Conservation (phyloP, 257 asterid species). For the Capsicum baccatum region DNA sequence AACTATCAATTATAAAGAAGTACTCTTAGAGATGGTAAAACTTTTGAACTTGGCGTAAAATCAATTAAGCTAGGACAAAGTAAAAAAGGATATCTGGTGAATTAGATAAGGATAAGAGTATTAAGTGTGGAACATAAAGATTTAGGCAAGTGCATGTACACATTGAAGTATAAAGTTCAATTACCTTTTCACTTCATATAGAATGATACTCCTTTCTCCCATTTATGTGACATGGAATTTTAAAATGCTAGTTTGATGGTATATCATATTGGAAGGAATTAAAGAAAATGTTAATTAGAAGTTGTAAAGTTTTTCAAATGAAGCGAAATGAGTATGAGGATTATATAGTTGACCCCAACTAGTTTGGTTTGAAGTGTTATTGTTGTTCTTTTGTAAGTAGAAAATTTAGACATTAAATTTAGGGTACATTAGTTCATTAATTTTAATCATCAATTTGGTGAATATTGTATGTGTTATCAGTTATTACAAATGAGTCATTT, state of each 20-base stretch:
- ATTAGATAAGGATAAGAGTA: background rate
- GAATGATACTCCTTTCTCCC: constrained; percentile 4
- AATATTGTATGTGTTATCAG: background rate
- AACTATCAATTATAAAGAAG: background rate
- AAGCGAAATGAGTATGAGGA: constrained; percentile 2
- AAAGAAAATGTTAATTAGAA: constrained; percentile 10
- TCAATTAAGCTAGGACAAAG: background rate
- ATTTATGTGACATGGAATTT: constrained; percentile 23
- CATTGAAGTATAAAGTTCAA: background rate
- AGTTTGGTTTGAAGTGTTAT: constrained; percentile 7
- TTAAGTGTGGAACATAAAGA: background rate
- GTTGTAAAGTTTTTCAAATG: background rate
- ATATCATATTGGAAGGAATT: background rate
- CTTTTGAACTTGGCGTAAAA: background rate
- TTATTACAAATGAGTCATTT: background rate
- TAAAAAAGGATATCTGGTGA: background rate
- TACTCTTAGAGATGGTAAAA: background rate
- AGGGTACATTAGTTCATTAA: background rate
- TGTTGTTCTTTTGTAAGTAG: background rate
- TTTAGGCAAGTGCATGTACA: background rate
- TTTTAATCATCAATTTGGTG: background rate
- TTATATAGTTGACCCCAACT: background rate
- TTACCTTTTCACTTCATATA: constrained; percentile 13
- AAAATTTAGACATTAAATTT: background rate
- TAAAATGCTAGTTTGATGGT: background rate